Percentiles rank a stretch among this genome's conserved stretches.
phyloP scores from a whole-genome alignment of 1,284 basidiomycete genomes.

The Moniliophthora roreri region DNA sequence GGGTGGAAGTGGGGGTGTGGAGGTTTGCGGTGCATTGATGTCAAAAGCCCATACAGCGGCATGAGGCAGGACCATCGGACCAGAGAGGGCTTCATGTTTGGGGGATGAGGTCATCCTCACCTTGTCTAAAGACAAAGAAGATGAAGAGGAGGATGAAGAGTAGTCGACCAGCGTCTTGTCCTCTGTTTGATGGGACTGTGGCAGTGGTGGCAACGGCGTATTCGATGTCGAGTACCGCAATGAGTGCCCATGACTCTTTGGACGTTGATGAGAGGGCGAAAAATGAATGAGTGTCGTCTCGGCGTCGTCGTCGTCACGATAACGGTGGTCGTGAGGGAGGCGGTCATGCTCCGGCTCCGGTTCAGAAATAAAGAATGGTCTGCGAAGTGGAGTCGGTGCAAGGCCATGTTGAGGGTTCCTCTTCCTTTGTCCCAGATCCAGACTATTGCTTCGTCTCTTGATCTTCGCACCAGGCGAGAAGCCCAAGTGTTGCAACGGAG shows the following conservation, averaged over 20 bases:
- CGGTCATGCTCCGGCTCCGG: conserved; percentile 10
- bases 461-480: conserved; percentile 11
- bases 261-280: neutral
- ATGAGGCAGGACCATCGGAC: neutral
- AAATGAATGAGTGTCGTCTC: conserved; percentile 1
- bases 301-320: neutral
- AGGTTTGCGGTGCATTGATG: neutral
- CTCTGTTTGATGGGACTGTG: neutral
- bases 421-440: conserved; percentile 3
- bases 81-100: neutral
- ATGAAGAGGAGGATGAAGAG: neutral
- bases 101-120: neutral
- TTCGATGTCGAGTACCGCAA: neutral
- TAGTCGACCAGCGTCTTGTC: conserved; percentile 4
- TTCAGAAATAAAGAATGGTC: conserved; percentile 13
- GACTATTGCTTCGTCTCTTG: conserved; percentile 9
- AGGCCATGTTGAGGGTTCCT: neutral
- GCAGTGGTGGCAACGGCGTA: conserved; percentile 1
- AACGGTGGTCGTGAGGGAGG: neutral
- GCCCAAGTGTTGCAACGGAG: conserved; percentile 12
- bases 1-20: neutral
- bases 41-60: neutral
- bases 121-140: neutral
- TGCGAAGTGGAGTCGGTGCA: conserved; percentile 1
- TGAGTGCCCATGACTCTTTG: neutral